These are phyloP conservation scores for Dothideomycetes sp. DNA, from an alignment of 2,329 filamentous ascomycete genomes.

Conservation along the genomic window DNA sequence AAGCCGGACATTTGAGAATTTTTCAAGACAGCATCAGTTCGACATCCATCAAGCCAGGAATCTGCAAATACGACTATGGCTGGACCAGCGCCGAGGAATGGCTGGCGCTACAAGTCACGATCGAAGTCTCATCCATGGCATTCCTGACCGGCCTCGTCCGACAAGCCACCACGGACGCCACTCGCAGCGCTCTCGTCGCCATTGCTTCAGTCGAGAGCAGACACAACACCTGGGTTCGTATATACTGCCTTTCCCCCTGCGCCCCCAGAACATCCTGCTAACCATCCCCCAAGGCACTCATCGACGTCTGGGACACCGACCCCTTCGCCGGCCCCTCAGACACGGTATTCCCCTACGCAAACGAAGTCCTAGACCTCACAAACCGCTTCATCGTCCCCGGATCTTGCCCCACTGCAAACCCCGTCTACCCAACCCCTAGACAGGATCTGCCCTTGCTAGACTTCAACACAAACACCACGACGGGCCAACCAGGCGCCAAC, in stretches of 20 bases:
- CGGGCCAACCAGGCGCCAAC: slow-evolving; percentile 20
- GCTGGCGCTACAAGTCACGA: slow-evolving; percentile 22
- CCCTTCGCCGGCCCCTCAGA: slow-evolving; percentile 32
- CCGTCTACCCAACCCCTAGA: slow-evolving; percentile 25
- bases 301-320: slow-evolving; percentile 28
- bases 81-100: slow-evolving; percentile 14
- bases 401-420: slow-evolving; percentile 26
- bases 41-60: slow-evolving; percentile 30
- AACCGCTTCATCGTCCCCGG: slow-evolving; percentile 21
- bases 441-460: slow-evolving; percentile 27
- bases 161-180: slow-evolving; percentile 21
- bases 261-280: too few relatives aligned
- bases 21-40: slow-evolving; percentile 33
- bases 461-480: slow-evolving; percentile 19
- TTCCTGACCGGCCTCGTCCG: slow-evolving; percentile 28
- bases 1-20: slow-evolving; percentile 34
- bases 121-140: slow-evolving; percentile 29
- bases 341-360: slow-evolving; percentile 32
- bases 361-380: slow-evolving; percentile 29
- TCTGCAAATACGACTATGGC: slow-evolving; percentile 23
- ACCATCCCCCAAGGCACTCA: too few relatives aligned
- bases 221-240: slow-evolving; percentile 31
- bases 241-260: too few relatives aligned
- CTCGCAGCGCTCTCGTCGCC: slow-evolving; percentile 27
- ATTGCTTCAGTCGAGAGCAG: slow-evolving; percentile 28